phyloP scores from a whole-genome alignment of 176 grass and related monocot genomes.

The Ensete ventricosum region DNA sequence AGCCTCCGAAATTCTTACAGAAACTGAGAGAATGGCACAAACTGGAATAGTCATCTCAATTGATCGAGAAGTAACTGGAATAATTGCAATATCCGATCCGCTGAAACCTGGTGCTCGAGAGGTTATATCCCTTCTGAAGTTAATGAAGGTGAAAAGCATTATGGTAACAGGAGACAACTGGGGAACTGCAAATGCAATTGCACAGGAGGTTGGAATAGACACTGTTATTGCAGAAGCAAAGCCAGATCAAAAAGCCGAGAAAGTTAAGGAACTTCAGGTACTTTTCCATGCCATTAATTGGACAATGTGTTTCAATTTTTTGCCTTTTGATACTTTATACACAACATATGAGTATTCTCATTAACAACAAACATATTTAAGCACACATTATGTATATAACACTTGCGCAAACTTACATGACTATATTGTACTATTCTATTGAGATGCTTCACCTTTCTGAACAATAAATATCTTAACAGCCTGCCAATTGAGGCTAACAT shows the following conservation, averaged over 20 bases:
- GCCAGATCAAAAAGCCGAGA: conserved; percentile 38
- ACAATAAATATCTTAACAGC: neutral
- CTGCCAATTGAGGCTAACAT: too few relatives aligned
- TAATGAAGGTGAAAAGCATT: conserved; percentile 80
- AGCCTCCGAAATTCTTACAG: conserved; percentile 56
- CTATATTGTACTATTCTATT: neutral
- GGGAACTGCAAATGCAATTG: conserved; percentile 85
- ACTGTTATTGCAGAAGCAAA: conserved; percentile 74
- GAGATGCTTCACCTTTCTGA: neutral
- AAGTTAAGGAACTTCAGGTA: conserved; percentile 68
- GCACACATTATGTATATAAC: neutral
- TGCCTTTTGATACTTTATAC: neutral
- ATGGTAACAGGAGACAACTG: conserved; percentile 98
- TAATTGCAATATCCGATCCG: conserved; percentile 81
- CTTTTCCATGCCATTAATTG: neutral
- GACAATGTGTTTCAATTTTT: neutral
- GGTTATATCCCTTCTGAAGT: conserved; percentile 68
- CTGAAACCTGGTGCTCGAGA: conserved; percentile 59
- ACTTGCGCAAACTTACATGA: neutral
- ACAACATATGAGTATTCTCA: too few relatives aligned
- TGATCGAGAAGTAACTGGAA: conserved; percentile 49
- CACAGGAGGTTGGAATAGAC: conserved; percentile 67
- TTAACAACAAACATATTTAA: neutral
- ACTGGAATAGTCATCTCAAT: conserved; percentile 73
- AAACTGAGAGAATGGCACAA: conserved; percentile 61